These are phyloP conservation scores for Amesomyces nigricolor DNA, from an alignment of 2,329 filamentous ascomycete genomes.

Conservation along the genomic window DNA sequence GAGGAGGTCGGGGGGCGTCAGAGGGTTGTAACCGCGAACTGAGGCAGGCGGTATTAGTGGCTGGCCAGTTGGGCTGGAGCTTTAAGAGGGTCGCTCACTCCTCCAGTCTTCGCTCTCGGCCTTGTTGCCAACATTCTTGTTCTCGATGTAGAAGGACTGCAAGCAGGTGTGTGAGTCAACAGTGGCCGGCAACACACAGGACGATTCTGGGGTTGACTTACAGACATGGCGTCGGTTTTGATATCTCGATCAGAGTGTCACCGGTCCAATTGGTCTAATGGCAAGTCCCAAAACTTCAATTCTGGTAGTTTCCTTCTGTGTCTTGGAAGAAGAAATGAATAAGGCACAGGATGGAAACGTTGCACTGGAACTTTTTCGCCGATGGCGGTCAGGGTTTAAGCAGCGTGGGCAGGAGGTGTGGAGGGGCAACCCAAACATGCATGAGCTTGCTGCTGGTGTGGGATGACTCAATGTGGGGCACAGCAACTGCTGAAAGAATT, in stretches of 20 bases:
- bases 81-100: slow-evolving; percentile 48
- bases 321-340: not conserved
- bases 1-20: slow-evolving; percentile 89
- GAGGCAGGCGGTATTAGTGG: slow-evolving; percentile 19
- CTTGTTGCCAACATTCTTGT: slow-evolving; percentile 72
- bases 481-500: not conserved
- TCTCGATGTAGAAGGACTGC: slow-evolving; percentile 66
- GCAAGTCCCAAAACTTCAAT: not conserved
- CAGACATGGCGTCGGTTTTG: slow-evolving; percentile 30
- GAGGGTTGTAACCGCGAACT: slow-evolving; percentile 87
- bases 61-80: slow-evolving; percentile 3
- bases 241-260: not conserved
- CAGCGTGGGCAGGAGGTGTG: not conserved
- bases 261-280: not conserved
- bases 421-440: slow-evolving; percentile 17
- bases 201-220: slow-evolving; percentile 22
- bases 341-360: not conserved
- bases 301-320: not conserved
- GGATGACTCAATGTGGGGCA: slow-evolving; percentile 23
- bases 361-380: slow-evolving; percentile 5
- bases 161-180: slow-evolving; percentile 27
- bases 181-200: not conserved
- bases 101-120: slow-evolving; percentile 73
- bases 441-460: not conserved
- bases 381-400: slow-evolving; percentile 13